These are phyloP conservation scores for Ceratocystis variospora DNA, from an alignment of 2,329 filamentous ascomycete genomes.

Conservation along the genomic window DNA sequence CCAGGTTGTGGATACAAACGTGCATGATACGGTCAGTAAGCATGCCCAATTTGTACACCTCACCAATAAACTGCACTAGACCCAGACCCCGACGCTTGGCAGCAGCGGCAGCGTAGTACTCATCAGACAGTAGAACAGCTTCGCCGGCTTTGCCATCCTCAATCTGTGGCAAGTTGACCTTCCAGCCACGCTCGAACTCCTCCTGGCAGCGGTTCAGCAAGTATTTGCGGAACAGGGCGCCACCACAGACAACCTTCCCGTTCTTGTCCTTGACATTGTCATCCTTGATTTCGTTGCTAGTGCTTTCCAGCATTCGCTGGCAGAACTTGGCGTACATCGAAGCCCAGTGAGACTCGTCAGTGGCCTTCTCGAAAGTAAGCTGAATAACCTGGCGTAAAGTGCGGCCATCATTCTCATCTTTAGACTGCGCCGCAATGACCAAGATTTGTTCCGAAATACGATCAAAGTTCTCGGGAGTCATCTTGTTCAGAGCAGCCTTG, in stretches of 20 bases:
- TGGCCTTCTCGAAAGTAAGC: slow-evolving; percentile 97
- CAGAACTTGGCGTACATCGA: slow-evolving; percentile 99
- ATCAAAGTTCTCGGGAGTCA: slow-evolving; percentile 98
- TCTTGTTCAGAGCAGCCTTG: slow-evolving; percentile 97
- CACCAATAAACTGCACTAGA: slow-evolving; percentile 97
- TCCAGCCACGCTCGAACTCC: slow-evolving; percentile 97
- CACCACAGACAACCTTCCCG: slow-evolving; percentile 77
- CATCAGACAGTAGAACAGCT: slow-evolving; percentile 75
- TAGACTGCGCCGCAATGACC: slow-evolving; percentile 82
- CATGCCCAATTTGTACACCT: slow-evolving; percentile 98
- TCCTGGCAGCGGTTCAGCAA: slow-evolving; percentile 96
- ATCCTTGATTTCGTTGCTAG: slow-evolving; percentile 89
- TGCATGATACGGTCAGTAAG: slow-evolving; percentile 99
- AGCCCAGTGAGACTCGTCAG: slow-evolving; percentile 95
- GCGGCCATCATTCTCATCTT: slow-evolving; percentile 85
- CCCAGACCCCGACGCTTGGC: slow-evolving; percentile 94
- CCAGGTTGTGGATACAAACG: slow-evolving; percentile 91
- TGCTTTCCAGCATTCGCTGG: slow-evolving; percentile 88
- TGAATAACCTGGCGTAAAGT: slow-evolving; percentile 96
- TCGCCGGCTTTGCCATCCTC: slow-evolving; percentile 40
- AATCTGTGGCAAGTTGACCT: slow-evolving; percentile 62
- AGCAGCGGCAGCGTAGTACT: slow-evolving; percentile 87
- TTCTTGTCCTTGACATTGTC: slow-evolving; percentile 87
- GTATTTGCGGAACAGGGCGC: slow-evolving; percentile 94
- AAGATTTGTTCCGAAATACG: slow-evolving; percentile 90